These are phyloP conservation scores for Plasmopara halstedii DNA, from an alignment of 352 stramenopile genomes.

Conservation along the genomic window DNA sequence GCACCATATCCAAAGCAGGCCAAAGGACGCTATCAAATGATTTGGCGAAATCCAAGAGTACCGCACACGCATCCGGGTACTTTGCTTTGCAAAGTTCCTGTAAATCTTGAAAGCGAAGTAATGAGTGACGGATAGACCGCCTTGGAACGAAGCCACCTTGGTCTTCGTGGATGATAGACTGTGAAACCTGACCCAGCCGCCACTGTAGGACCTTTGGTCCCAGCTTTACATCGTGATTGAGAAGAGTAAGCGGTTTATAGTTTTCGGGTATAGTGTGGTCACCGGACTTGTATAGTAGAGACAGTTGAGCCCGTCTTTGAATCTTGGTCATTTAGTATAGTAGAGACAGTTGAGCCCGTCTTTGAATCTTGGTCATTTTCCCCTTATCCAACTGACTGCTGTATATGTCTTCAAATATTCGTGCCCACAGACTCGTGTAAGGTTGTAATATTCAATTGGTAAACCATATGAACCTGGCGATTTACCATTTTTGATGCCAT, in stretches of 20 bases:
- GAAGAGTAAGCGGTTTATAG: slow-evolving; percentile 6
- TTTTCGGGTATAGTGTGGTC: slow-evolving; percentile 2
- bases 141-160: slow-evolving; percentile 6
- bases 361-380: slow-evolving; percentile 16
- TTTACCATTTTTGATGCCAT: slow-evolving; percentile 6
- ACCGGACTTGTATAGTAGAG: slow-evolving; percentile 3
- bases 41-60: background rate
- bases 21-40: background rate
- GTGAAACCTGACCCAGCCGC: background rate
- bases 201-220: background rate
- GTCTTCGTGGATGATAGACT: slow-evolving; percentile 7
- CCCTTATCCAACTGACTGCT: slow-evolving; percentile 1
- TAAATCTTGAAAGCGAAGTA: slow-evolving; percentile 11
- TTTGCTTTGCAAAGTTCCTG: background rate
- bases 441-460: slow-evolving; percentile 13
- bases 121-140: slow-evolving; percentile 6
- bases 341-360: slow-evolving; percentile 1
- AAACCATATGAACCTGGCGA: slow-evolving; percentile 4
- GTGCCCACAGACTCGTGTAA: background rate
- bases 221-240: slow-evolving; percentile 9
- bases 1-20: background rate
- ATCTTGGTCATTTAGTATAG: too few relatives aligned
- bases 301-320: too few relatives aligned
- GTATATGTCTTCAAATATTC: slow-evolving; percentile 7
- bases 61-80: slow-evolving; percentile 1